phyloP scores from a whole-genome alignment of 345 rosid genomes.

The Lepidium sativum region DNA sequence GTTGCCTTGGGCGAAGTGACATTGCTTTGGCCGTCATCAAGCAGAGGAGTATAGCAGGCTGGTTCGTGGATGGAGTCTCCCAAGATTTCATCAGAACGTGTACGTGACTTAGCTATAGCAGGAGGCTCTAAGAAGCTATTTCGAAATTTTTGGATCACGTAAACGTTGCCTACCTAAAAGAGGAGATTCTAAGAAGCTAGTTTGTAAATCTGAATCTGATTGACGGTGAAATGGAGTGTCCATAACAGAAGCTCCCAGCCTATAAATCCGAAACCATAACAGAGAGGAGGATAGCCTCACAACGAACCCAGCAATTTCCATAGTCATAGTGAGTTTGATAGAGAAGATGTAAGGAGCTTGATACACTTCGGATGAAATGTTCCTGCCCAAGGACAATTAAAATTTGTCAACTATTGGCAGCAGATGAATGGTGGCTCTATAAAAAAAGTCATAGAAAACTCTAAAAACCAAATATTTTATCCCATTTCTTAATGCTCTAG shows the following conservation, averaged over 20 bases:
- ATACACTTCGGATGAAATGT: slow-evolving; percentile 43
- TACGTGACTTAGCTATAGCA: slow-evolving; percentile 29
- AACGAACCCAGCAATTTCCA: slow-evolving; percentile 72
- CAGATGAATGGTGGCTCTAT: background rate
- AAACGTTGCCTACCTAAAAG: slow-evolving; percentile 35
- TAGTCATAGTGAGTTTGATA: slow-evolving; percentile 64
- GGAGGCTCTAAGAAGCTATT: slow-evolving; percentile 61
- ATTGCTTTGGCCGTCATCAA: slow-evolving; percentile 46
- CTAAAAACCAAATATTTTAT: background rate
- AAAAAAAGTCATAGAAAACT: background rate
- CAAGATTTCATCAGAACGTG: slow-evolving; percentile 46
- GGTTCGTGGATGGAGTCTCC: slow-evolving; percentile 64
- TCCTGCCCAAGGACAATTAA: slow-evolving; percentile 30
- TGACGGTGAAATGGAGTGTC: slow-evolving; percentile 35
- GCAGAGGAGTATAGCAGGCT: slow-evolving; percentile 50
- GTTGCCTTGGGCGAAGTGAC: slow-evolving; percentile 10
- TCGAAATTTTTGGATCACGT: slow-evolving; percentile 51
- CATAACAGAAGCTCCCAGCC: slow-evolving; percentile 55
- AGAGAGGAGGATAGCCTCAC: slow-evolving; percentile 73
- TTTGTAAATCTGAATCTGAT: slow-evolving; percentile 51
- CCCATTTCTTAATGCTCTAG: too few relatives aligned
- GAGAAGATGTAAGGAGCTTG: slow-evolving; percentile 53
- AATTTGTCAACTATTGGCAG: background rate
- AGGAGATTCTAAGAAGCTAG: slow-evolving; percentile 63
- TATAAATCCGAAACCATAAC: slow-evolving; percentile 89